A percentile compares a stretch with the other conserved stretches of the same genome.
These are phyloP conservation scores for Stephania cephalantha DNA, from an alignment of 164 flowering plant genomes.

Conservation along the genomic window DNA sequence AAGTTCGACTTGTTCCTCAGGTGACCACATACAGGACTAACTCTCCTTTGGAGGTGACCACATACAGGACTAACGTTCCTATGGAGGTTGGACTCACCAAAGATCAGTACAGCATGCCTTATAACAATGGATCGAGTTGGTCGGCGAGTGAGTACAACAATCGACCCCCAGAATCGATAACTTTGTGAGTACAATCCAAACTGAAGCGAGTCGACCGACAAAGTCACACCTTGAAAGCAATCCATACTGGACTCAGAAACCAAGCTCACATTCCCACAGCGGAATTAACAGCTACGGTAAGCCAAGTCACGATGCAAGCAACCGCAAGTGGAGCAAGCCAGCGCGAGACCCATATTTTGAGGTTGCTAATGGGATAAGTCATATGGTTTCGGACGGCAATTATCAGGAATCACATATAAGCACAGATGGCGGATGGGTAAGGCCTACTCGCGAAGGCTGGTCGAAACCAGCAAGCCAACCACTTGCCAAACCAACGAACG, in stretches of 20 bases:
- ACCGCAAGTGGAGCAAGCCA: conserved; percentile 12
- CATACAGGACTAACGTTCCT: no score
- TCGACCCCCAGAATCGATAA: conserved; percentile 27
- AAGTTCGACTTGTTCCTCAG: conserved; percentile 15
- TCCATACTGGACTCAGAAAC: conserved; percentile 21
- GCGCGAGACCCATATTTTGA: conserved; percentile 5
- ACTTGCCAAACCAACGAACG: conserved; percentile 17
- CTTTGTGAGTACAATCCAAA: conserved; percentile 24
- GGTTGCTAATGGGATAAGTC: neutral
- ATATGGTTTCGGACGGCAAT: neutral
- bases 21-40: conserved; percentile 7
- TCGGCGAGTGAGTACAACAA: conserved; percentile 18
- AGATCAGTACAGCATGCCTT: neutral
- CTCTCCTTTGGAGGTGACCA: conserved; percentile 6
- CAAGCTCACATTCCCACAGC: neutral
- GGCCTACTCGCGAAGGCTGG: conserved; percentile 25
- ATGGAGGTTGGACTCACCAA: conserved; percentile 1
- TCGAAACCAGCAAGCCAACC: conserved; percentile 14
- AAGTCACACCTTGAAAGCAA: conserved; percentile 9
- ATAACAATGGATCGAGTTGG: conserved; percentile 9
- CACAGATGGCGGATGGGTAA: conserved; percentile 19
- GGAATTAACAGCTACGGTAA: conserved; percentile 3
- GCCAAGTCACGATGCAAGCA: conserved; percentile 4
- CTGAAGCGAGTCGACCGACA: conserved; percentile 22
- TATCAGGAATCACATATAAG: conserved; percentile 8